These are phyloP conservation scores for Eimeria brunetti DNA, from an alignment of 169 alveolate species.

Conservation along the genomic window DNA sequence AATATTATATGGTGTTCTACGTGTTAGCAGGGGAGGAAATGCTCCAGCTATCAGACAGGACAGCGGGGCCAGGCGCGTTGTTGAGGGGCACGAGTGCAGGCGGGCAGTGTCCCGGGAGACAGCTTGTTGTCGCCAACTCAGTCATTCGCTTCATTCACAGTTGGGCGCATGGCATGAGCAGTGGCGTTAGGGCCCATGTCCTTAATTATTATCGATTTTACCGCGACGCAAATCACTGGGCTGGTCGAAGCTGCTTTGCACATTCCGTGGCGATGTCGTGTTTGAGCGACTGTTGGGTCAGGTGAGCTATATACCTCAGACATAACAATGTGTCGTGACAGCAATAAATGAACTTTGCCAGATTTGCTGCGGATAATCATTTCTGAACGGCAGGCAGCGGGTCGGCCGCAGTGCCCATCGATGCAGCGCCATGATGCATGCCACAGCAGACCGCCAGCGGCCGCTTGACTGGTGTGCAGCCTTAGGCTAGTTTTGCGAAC, in stretches of 20 bases:
- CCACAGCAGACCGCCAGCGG: constrained; percentile 26
- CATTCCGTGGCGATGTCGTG: not conserved
- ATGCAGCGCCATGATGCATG: not conserved
- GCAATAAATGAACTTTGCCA: not conserved
- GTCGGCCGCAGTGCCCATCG: not conserved
- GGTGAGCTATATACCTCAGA: not conserved
- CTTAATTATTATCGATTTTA: not conserved
- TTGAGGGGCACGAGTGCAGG: not conserved
- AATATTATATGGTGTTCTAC: not conserved
- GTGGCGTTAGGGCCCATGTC: too few relatives aligned
- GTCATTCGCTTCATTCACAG: not conserved
- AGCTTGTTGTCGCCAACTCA: not conserved
- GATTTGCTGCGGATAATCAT: not conserved
- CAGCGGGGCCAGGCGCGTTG: not conserved
- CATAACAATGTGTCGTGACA: not conserved
- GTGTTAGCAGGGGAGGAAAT: not conserved
- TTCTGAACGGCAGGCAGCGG: too few relatives aligned
- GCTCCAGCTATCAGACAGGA: too few relatives aligned
- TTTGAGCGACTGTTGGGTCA: not conserved
- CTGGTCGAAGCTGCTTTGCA: not conserved
- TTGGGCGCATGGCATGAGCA: not conserved
- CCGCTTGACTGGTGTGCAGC: not conserved
- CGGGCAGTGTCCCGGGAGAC: not conserved
- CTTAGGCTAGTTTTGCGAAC: not conserved
- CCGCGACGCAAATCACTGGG: not conserved